Base-by-base conservation (phyloP, 495 filamentous ascomycete species). In the Pyronema omphalodes region DNA sequence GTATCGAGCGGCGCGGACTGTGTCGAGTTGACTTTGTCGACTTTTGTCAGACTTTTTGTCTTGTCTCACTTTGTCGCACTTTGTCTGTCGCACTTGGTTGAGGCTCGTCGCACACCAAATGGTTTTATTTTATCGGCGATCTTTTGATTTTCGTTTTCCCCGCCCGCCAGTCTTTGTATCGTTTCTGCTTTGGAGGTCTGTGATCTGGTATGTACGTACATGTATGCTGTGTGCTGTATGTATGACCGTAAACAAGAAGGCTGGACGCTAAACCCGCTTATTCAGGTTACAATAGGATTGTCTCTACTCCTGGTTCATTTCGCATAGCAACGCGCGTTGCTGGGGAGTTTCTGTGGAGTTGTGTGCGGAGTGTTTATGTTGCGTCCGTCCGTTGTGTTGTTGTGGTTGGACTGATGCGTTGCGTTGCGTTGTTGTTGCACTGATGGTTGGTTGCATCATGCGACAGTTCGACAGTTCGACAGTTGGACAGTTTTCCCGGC, bases 201-300 rank as follows among this genome's bases (percentile, higher is more conserved):
- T 41, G 39, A 17, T 41, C 39, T 41, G n/a, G n/a, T n/a, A n/a
- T n/a, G n/a, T n/a, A n/a, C n/a, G n/a, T n/a, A n/a, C n/a, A n/a
- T n/a, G n/a, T n/a, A n/a, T n/a, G n/a, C n/a, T n/a, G n/a, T n/a
- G n/a, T n/a, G n/a, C n/a, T n/a, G 39, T 41, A 17, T 12, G 39
- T 12, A 41, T 17, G 39, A 17, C 15, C 39, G 39, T 41, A 41
- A 41, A 41, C 39, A 41, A 29, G 39, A 41, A 41, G 39, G 39
- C 39, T 41, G 39, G 39, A 41, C 39, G 39, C 39, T 41, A 41
- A 12, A n/a, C n/a, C 11, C 39, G 11, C 15, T 41, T 12, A 1
- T 36, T 36, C 7, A 15, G 33, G 6, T 17, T 19, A 61, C 54
- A 61, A 61, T 54, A 35, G 3, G 33, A 58, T 61, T 61, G 59